A percentile compares a stretch with the other conserved stretches of the same genome.
These are phyloP conservation scores for Colletotrichum tofieldiae DNA, from an alignment of 2,329 filamentous ascomycete genomes.

Conservation along the genomic window DNA sequence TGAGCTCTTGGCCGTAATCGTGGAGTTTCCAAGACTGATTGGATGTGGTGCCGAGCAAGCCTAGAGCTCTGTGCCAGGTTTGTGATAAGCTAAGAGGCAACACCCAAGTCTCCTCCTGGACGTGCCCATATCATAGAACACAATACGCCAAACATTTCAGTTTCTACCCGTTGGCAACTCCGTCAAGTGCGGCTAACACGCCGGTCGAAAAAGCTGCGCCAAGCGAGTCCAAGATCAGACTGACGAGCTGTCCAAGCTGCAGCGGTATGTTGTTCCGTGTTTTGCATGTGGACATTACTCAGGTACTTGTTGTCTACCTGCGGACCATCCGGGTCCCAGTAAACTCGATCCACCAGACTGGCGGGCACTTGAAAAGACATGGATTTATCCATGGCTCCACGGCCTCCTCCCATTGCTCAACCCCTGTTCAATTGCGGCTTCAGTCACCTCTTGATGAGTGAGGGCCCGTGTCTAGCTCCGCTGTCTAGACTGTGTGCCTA, in stretches of 20 bases:
- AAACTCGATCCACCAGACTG: constrained; percentile 22
- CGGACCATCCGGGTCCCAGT: constrained; percentile 37
- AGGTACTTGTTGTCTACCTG: constrained; percentile 17
- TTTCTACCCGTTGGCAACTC: not conserved
- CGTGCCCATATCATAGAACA: not conserved
- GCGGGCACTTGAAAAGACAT: constrained; percentile 7
- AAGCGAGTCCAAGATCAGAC: constrained; percentile 13
- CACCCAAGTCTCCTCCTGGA: not conserved
- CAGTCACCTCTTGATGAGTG: constrained; percentile 26
- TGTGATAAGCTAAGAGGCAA: constrained; percentile 3
- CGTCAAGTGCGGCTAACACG: not conserved
- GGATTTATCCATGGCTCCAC: constrained; percentile 15
- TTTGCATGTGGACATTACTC: constrained; percentile 13
- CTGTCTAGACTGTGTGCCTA: constrained; percentile 18
- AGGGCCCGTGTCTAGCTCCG: constrained; percentile 25
- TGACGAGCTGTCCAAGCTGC: constrained; percentile 31
- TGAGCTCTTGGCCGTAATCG: constrained; percentile 29
- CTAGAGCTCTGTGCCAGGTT: constrained; percentile 12
- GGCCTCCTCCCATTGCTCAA: not conserved
- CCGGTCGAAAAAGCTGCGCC: not conserved
- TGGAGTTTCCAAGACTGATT: constrained; percentile 12
- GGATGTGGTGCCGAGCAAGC: not conserved
- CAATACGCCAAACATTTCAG: not conserved
- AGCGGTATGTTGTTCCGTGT: not conserved
- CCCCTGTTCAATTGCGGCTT: not conserved